Base-by-base conservation (phyloP, 495 filamentous ascomycete species). In the Daldinia loculata region DNA sequence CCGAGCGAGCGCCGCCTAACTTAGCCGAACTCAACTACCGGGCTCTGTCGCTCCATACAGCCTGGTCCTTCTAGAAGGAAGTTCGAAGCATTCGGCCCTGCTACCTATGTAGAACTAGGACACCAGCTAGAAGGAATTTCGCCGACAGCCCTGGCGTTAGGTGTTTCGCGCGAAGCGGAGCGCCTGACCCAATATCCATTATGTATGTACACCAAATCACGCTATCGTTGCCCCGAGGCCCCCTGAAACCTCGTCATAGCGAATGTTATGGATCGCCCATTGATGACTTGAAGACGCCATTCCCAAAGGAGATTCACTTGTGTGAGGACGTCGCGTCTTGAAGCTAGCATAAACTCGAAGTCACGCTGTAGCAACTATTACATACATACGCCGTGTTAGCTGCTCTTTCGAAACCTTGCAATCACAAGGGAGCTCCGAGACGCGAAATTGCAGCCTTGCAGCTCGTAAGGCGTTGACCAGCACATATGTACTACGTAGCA, bases 211-310 rank as follows among this genome's bases (percentile, higher is more conserved):
- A 41, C 8, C 45, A 45, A 64, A 69, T 41, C 67, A 58, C 12
- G 24, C 50, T 39, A 39, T 56, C 17, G 32, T 26, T 32, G 3
- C 17, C 26, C 39, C 39, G 9, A 43, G 14, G 27, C 36, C 27
- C 51, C 70, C 60, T 68, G 70, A 68, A 72, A 68, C 27, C 61
- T 43, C 52, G 59, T 68, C 64, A 67, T 63, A 64, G 63, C 69
- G 59, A 52, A 56, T 55, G 7, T 36, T 63, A 30, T 60, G 69
- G 69, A 56, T 52, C 38, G 22, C 69, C 58, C 45, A 56, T 72
- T 61, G 36, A 56, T 52, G 63, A 38, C 50, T 57, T 24, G 24
- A 26, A 29, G 61, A 56, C 59, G 30, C 64, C 59, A 64, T 72
- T 29, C 70, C 70, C 14, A 65, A 72, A 68, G 36, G 9, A 65